These are phyloP conservation scores for Patellaria atrata DNA, from an alignment of 495 filamentous ascomycete species.

Conservation along the genomic window DNA sequence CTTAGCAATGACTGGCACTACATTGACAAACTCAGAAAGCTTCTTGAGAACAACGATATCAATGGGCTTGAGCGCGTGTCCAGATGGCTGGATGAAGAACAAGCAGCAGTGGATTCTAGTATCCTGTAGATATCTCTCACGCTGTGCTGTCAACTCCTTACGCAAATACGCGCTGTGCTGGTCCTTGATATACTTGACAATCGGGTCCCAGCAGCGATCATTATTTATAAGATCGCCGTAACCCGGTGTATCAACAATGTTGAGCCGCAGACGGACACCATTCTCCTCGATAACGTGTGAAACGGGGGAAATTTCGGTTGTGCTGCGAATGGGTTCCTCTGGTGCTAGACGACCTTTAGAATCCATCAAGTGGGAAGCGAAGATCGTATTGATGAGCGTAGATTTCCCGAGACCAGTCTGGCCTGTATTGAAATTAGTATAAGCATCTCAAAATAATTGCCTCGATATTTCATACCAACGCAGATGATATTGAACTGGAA, in stretches of 20 bases:
- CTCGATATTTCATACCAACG: slow-evolving; percentile 57
- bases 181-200: slow-evolving; percentile 99
- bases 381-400: slow-evolving; percentile 99
- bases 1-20: slow-evolving; percentile 98
- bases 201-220: slow-evolving; percentile 79
- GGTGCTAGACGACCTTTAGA: slow-evolving; percentile 89
- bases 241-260: slow-evolving; percentile 69
- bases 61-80: slow-evolving; percentile 95
- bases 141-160: slow-evolving; percentile 99
- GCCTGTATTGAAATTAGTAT: slow-evolving; percentile 38
- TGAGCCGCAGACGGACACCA: slow-evolving; percentile 60
- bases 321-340: slow-evolving; percentile 82
- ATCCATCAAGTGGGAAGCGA: slow-evolving; percentile 98
- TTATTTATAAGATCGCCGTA: slow-evolving; percentile 77
- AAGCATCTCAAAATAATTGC: not conserved
- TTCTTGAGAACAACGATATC: slow-evolving; percentile 99
- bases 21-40: slow-evolving; percentile 96
- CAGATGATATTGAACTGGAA: slow-evolving; percentile 99
- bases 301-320: slow-evolving; percentile 93
- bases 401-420: slow-evolving; percentile 98
- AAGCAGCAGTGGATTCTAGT: slow-evolving; percentile 98
- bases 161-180: slow-evolving; percentile 99
- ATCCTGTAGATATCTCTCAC: slow-evolving; percentile 97
- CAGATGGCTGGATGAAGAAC: slow-evolving; percentile 98
- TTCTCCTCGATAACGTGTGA: slow-evolving; percentile 99